phyloP scores from a whole-genome alignment of 2,329 filamentous ascomycete species.

The Lasiodiplodia sp. region DNA sequence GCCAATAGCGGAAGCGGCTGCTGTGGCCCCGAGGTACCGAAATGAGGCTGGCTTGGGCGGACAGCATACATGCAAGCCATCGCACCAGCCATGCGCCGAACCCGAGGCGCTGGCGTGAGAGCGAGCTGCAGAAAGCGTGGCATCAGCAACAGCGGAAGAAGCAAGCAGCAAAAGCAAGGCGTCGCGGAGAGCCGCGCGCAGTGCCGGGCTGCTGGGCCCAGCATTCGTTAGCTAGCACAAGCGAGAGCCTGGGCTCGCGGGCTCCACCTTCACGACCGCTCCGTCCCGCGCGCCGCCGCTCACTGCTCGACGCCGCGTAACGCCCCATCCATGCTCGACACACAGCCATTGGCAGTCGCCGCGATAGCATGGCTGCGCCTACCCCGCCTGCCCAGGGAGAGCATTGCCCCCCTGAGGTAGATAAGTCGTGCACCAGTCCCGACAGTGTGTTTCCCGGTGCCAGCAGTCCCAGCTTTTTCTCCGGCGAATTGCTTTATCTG shows the following conservation, averaged over 20 bases:
- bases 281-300: conserved; percentile 6
- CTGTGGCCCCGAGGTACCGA: conserved; percentile 4
- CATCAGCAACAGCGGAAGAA: not conserved
- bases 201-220: not conserved
- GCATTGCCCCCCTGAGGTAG: conserved; percentile 8
- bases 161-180: not conserved
- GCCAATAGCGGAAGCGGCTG: conserved; percentile 11
- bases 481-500: conserved; percentile 12
- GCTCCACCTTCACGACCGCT: conserved; percentile 15
- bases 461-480: conserved; percentile 6
- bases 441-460: not conserved
- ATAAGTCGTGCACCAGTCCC: conserved; percentile 24
- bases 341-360: conserved; percentile 1
- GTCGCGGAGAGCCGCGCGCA: not conserved
- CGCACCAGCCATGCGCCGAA: not conserved
- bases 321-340: not conserved
- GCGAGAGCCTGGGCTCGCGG: not conserved
- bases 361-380: not conserved
- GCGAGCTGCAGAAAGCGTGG: not conserved
- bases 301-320: conserved; percentile 18
- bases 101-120: not conserved
- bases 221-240: not conserved
- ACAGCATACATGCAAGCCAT: not conserved
- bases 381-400: not conserved
- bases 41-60: conserved; percentile 9